Evolutionary conservation across 225 moss, liverwort and hornwort genomes (phyloP).

Genomic region (Pseudisothecium myosuroides): DNA sequence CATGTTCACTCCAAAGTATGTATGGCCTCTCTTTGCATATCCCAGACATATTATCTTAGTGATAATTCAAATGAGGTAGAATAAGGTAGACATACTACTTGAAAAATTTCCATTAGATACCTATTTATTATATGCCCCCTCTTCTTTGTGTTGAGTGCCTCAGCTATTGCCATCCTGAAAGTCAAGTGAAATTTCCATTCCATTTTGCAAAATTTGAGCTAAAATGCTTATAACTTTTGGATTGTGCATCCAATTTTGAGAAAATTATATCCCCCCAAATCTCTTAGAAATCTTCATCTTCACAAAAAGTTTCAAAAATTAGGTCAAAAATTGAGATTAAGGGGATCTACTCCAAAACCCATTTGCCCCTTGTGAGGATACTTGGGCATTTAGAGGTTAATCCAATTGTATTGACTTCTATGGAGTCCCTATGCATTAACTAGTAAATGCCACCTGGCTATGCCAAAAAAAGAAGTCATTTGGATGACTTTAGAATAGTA

Average conservation of each 20-base stretch:
- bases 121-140: background rate
- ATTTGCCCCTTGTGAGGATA: rapidly evolving
- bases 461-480: background rate
- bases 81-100: background rate
- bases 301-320: background rate
- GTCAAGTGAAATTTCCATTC: background rate
- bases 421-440: background rate
- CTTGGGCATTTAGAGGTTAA: background rate
- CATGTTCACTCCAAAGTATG: background rate
- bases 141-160: background rate
- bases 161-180: rapidly evolving
- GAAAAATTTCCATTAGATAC: rapidly evolving
- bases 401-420: background rate
- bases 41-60: rapidly evolving
- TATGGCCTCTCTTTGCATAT: background rate
- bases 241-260: rapidly evolving
- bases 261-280: rapidly evolving
- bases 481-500: background rate
- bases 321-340: background rate
- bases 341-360: rapidly evolving
- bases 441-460: rapidly evolving
- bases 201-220: background rate
- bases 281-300: background rate
- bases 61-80: background rate
- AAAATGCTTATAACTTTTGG: background rate